Base-by-base conservation (phyloP, 305 asterid genomes). In the Fraxinus xanthoxyloides region DNA sequence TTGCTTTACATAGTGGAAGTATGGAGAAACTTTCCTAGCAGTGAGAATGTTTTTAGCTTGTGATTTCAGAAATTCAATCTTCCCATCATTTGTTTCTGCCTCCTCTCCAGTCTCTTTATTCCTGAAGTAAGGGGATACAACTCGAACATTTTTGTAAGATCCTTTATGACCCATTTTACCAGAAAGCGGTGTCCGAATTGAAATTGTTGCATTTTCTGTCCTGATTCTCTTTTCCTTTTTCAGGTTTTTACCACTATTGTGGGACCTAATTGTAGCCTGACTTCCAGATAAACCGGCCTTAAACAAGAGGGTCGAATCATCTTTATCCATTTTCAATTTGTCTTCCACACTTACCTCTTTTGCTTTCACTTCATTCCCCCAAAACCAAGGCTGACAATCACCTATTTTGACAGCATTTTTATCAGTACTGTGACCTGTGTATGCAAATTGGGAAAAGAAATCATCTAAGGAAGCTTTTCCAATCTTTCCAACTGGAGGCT, bases 401-500 rank as follows among this genome's bases (percentile, higher is more conserved):
- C 77, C 79, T 2, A 46, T 40, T 76, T 82, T 79, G 26, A 46
- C 34, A 36, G 76, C 36, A 82, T n/a, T 73, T 46, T 65, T 54
- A 70, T 9, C 23, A 31, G 13, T 38, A 77, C 79, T 63, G 76
- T 85, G 85, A 81, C 87, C 91, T 65, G 87, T 89, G 78, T 83
- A 89, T 21, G 36, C 35, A 82, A 89, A 90, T 75, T 67, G 84
- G 12, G 88, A 72, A 30, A 86, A 82, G 23, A 90, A 32, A 80
- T 85, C 88, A 80, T 93, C 90, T 12, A 90, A 5, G 70, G 84
- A 78, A 35, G 75, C 15, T 59, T 72, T 81, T 69, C 46, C 82
- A 31, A 51, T 69, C n/a, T n/a, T n/a, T n/a, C n/a, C n/a, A n/a
- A 70, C 63, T 72, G 56, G 72, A 43, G n/a, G 17, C 43, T 72